Evolutionary conservation across 805 yeast genomes (phyloP).

Genomic region (Wickerhamiella sergipiensis): DNA sequence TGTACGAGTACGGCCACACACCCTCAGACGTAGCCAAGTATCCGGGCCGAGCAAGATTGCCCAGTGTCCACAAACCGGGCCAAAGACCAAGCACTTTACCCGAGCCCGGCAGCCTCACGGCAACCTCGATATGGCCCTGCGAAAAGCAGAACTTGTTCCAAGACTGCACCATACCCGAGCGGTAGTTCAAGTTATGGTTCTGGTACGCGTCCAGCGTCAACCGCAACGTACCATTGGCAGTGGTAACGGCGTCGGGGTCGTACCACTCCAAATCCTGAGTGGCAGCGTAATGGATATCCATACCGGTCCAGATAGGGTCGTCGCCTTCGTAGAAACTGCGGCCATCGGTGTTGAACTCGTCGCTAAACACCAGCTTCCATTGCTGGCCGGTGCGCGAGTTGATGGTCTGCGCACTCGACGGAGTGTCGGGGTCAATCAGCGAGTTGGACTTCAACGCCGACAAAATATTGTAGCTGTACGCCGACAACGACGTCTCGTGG

Average conservation of each 20-base stretch:
- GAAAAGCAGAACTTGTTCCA: constrained; percentile 90
- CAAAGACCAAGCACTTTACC: constrained; percentile 75
- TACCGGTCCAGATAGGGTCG: constrained; percentile 84
- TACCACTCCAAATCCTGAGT: constrained; percentile 91
- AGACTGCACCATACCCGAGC: constrained; percentile 83
- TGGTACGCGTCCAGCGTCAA: constrained; percentile 68
- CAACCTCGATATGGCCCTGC: constrained; percentile 65
- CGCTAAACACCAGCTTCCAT: constrained; percentile 76
- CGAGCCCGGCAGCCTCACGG: constrained; percentile 65
- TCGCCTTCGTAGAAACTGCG: constrained; percentile 83
- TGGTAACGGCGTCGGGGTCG: constrained; percentile 77
- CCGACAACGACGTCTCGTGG: constrained; percentile 32
- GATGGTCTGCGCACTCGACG: constrained; percentile 35
- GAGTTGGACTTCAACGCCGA: constrained; percentile 42
- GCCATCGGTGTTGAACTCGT: constrained; percentile 83
- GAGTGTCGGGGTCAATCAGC: constrained; percentile 63
- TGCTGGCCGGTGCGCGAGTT: constrained; percentile 43
- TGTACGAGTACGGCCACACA: constrained; percentile 88
- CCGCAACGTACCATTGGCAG: constrained; percentile 56
- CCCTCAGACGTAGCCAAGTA: constrained; percentile 79
- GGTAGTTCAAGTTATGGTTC: constrained; percentile 65
- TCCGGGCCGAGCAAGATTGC: constrained; percentile 87
- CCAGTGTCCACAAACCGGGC: constrained; percentile 96
- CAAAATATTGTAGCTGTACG: constrained; percentile 43
- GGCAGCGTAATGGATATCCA: constrained; percentile 72